Percentiles rank a stretch among this genome's conserved stretches.
These are phyloP conservation scores for Tritrichomonas foetus DNA, from an alignment of 208 protist genomes.

Conservation along the genomic window DNA sequence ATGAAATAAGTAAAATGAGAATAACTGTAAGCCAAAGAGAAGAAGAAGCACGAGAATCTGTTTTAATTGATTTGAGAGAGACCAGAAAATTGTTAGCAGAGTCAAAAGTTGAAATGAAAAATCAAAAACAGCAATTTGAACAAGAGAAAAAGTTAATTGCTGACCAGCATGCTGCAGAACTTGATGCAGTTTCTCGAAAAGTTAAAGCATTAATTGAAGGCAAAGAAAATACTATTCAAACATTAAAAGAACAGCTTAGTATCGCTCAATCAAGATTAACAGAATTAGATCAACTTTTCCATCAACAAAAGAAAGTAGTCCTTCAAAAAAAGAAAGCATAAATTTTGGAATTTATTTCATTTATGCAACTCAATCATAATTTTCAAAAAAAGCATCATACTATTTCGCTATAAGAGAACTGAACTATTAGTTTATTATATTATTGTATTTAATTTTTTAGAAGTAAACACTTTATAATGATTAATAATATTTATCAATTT, in stretches of 20 bases:
- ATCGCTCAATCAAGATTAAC: background rate
- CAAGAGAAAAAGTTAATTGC: background rate
- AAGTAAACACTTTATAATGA: no score
- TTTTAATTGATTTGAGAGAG: no score
- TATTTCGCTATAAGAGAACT: no score
- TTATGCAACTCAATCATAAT: no score
- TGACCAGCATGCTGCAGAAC: background rate
- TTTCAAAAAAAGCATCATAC: no score
- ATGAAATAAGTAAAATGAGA: background rate
- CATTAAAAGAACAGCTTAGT: background rate
- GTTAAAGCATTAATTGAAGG: background rate
- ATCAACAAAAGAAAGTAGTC: slow-evolving; percentile 22
- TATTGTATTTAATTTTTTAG: no score
- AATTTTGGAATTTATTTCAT: no score
- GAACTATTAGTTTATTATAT: no score
- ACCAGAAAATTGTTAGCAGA: background rate
- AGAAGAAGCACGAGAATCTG: background rate
- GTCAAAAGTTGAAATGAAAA: background rate
- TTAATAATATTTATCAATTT: no score
- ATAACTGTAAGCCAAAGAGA: background rate
- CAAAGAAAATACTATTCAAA: background rate
- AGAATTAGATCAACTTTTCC: background rate
- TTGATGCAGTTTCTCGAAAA: background rate
- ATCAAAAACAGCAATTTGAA: background rate
- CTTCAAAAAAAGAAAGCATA: background rate